Base-by-base conservation (phyloP, 306 rosid species). In the Astragalus membranaceus region DNA sequence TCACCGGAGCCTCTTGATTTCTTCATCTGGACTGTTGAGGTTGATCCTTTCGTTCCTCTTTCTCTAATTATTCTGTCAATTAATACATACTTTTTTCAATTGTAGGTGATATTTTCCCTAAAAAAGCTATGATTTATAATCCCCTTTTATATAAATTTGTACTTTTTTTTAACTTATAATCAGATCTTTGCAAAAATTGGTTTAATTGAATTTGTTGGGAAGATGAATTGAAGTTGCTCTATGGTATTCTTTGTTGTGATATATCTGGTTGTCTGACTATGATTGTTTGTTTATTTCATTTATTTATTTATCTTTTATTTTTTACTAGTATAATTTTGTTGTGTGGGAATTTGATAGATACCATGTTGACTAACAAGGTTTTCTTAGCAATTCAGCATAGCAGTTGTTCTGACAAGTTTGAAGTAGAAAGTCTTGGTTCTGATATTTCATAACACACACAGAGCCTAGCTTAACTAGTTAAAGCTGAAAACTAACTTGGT, bases 21-120 rank as follows among this genome's bases (percentile, higher is more conserved):
- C 91, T 94, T 94, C 88, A 91, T 94, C 83, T 94, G 99, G 99
- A 94, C 97, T 69, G 97, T 94, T 75, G 97, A 91, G 99, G 99
- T 94, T 79, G 36, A 54, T 26, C 33, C 62, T 67, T 73, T 73
- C 39, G 5, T 30, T 10, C 56, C 37, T 16, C 5, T 63, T 48
- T 29, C 54, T 52, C 10, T 1, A 32, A n/a, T 78, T 9, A 26
- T 9, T 63, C 12, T 7, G 11, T 39, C 10, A 26, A 4, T 35
- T 57, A 4, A n/a, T 10, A 13, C 2, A 23, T 59, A 4, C 3
- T 1, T 47, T 62, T 47, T 12, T 47, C 20, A 10, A 8, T 56
- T 48, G 9, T 52, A 52, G 11, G 64, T 23, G 7, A 13, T 55
- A 10, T 50, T 64, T 75, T 56, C 33, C 46, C 7, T 20, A 9